Percentiles rank a stretch among this genome's conserved stretches.
Evolutionary conservation across 2,329 filamentous ascomycete genomes (phyloP).

Genomic region (Alternaria ventricosa): DNA sequence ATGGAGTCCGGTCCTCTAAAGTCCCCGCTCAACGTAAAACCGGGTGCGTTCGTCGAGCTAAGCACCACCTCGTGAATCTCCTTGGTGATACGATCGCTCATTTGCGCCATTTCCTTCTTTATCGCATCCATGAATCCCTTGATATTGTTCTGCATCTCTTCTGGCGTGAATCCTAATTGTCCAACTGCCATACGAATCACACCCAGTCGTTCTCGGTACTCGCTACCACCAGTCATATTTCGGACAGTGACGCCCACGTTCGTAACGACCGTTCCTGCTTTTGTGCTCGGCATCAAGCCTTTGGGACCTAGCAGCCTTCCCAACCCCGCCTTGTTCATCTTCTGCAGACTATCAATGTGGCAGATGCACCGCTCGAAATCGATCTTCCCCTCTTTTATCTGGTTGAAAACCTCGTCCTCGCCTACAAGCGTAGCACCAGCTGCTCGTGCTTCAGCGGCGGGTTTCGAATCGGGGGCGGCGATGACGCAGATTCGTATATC

Average conservation of each 20-base stretch:
- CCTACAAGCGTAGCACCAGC: conserved; percentile 85
- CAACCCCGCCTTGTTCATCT: conserved; percentile 80
- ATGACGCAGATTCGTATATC: conserved; percentile 90
- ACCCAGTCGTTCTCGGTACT: conserved; percentile 85
- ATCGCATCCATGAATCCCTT: conserved; percentile 76
- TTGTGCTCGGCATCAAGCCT: conserved; percentile 89
- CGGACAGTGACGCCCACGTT: conserved; percentile 77
- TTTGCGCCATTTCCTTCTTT: conserved; percentile 74
- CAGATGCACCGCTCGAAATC: conserved; percentile 90
- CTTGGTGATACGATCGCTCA: conserved; percentile 72
- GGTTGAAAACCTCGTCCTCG: conserved; percentile 83
- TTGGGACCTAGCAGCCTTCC: conserved; percentile 84
- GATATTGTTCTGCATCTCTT: conserved; percentile 85
- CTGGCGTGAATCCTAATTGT: conserved; percentile 85
- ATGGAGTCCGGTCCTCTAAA: conserved; percentile 63
- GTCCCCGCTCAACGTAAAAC: conserved; percentile 83
- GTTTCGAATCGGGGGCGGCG: conserved; percentile 78
- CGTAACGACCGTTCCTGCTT: conserved; percentile 86
- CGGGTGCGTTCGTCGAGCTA: conserved; percentile 85
- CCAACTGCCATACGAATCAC: conserved; percentile 90
- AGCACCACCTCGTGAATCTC: conserved; percentile 79
- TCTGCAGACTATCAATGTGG: conserved; percentile 77
- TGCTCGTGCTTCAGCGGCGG: conserved; percentile 74
- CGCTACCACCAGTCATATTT: conserved; percentile 81
- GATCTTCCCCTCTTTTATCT: conserved; percentile 76